These are phyloP conservation scores for Entomortierella parvispora DNA, from an alignment of 192 early-diverging fungal species.

Conservation along the genomic window DNA sequence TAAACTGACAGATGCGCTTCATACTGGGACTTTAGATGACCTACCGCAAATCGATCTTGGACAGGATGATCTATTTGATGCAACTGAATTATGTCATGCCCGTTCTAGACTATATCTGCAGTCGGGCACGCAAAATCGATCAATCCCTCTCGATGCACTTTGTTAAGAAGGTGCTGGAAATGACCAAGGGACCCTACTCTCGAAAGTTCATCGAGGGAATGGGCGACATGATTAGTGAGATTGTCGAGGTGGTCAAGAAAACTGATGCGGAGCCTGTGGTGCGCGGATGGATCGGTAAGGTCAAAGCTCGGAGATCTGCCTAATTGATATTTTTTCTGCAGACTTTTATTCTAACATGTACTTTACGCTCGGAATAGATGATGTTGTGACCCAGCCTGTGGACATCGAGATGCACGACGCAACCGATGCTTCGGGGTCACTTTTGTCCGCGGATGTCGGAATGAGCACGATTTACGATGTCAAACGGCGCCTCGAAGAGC, in stretches of 20 bases:
- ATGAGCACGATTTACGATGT: slow-evolving; percentile 32
- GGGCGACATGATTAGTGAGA: slow-evolving; percentile 53
- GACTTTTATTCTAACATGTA: slow-evolving; percentile 1
- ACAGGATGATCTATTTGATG: slow-evolving; percentile 74
- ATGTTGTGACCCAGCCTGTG: background rate
- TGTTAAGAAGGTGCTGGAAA: slow-evolving; percentile 63
- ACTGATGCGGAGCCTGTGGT: slow-evolving; percentile 42
- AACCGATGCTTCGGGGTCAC: slow-evolving; percentile 3
- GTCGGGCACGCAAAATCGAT: slow-evolving; percentile 64
- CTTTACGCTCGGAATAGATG: background rate
- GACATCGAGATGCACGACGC: slow-evolving; percentile 10
- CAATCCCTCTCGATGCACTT: slow-evolving; percentile 77
- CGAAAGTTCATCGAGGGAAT: slow-evolving; percentile 55
- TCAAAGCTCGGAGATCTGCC: background rate
- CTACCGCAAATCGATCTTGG: slow-evolving; percentile 72
- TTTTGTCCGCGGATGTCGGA: slow-evolving; percentile 10
- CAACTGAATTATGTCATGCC: slow-evolving; percentile 72
- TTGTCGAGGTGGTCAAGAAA: slow-evolving; percentile 54
- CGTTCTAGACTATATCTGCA: slow-evolving; percentile 68
- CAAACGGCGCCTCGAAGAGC: slow-evolving; percentile 34
- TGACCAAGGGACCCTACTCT: slow-evolving; percentile 57
- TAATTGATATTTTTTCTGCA: slow-evolving; percentile 8
- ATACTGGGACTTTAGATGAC: slow-evolving; percentile 60
- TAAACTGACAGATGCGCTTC: background rate
- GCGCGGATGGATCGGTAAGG: slow-evolving; percentile 48